These are phyloP conservation scores for Spinacia oleracea DNA, from an alignment of 179 eudicot species.

Conservation along the genomic window DNA sequence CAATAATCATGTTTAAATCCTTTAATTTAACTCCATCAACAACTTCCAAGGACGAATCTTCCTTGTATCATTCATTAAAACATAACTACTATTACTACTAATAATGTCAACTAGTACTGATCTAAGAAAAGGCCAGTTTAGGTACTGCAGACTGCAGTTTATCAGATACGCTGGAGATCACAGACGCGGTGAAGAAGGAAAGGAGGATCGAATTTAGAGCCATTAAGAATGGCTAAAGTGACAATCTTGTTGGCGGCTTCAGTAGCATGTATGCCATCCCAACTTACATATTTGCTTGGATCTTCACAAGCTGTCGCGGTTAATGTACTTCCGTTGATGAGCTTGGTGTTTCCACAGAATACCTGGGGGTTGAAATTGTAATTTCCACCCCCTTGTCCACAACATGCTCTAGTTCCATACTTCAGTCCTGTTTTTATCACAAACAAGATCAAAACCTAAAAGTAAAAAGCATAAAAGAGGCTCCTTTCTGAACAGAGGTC, in stretches of 20 bases:
- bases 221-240: slow-evolving; percentile 62
- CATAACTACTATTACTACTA: background rate
- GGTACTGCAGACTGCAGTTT: background rate
- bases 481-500: background rate
- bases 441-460: background rate
- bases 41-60: background rate
- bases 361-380: slow-evolving; percentile 69
- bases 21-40: slow-evolving; percentile 10
- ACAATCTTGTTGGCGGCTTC: slow-evolving; percentile 69
- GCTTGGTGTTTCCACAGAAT: slow-evolving; percentile 66
- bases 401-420: slow-evolving; percentile 77
- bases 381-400: slow-evolving; percentile 73
- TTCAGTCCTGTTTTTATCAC: slow-evolving; percentile 43
- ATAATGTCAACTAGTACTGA: background rate
- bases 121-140: background rate
- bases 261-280: slow-evolving; percentile 87
- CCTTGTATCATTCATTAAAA: background rate
- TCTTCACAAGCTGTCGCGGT: slow-evolving; percentile 69
- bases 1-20: background rate
- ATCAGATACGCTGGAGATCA: slow-evolving; percentile 51
- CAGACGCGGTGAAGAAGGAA: slow-evolving; percentile 56
- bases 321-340: slow-evolving; percentile 47
- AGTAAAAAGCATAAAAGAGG: background rate
- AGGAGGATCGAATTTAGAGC: slow-evolving; percentile 70
- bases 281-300: slow-evolving; percentile 70